These are phyloP conservation scores for Neurospora sp. DNA, from an alignment of 495 filamentous ascomycete genomes.

Conservation along the genomic window DNA sequence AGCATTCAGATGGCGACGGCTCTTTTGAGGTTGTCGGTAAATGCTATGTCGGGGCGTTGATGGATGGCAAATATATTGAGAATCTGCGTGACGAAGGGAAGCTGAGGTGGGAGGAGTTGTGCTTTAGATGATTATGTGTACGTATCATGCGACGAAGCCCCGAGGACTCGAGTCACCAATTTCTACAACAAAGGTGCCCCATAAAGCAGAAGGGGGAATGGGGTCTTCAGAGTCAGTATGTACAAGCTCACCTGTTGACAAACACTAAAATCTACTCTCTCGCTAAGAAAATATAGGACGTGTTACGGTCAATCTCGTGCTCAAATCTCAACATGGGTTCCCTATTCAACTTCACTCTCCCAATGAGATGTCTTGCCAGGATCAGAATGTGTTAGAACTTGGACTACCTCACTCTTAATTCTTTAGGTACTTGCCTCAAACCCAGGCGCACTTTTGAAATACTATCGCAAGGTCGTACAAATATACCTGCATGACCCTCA, in stretches of 20 bases:
- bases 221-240: background rate
- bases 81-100: background rate
- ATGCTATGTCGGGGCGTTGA: background rate
- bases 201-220: background rate
- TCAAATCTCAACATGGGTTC: background rate
- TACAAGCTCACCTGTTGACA: background rate
- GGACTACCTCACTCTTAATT: no score
- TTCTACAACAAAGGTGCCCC: background rate
- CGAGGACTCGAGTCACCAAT: background rate
- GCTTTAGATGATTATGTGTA: background rate
- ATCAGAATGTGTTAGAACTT: fast-evolving
- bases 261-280: background rate
- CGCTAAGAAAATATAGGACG: background rate
- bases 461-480: background rate
- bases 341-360: background rate
- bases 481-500: background rate
- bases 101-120: background rate
- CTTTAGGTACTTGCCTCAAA: no score
- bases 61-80: background rate
- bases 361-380: background rate
- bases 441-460: background rate
- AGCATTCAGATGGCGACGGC: background rate
- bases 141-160: no score
- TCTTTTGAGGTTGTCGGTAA: background rate
- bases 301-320: background rate